Evolutionary conservation across 768 basidiomycete genomes (phyloP).

Genomic region (Asterophora lycoperdoides): DNA sequence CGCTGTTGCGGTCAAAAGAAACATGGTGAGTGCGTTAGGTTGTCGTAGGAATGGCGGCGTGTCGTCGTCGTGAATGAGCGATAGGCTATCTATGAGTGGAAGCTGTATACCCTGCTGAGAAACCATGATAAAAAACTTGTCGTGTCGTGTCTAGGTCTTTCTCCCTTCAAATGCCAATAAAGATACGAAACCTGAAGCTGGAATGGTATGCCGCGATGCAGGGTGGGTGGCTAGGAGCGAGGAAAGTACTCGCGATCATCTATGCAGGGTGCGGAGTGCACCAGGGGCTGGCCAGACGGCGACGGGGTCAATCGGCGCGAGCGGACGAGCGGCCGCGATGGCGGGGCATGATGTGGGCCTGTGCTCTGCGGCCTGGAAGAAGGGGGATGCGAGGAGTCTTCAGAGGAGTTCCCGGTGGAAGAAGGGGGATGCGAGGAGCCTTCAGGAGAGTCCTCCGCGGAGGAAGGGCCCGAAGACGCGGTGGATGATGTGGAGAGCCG

Average conservation of each 20-base stretch:
- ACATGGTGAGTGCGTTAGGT: neutral
- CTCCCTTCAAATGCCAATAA: constrained; percentile 17
- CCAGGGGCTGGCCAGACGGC: constrained; percentile 11
- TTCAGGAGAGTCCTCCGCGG: neutral
- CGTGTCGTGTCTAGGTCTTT: constrained; percentile 13
- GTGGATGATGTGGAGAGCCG: constrained; percentile 4
- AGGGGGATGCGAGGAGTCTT: neutral
- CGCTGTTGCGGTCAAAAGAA: neutral
- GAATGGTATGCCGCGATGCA: too few species aligned
- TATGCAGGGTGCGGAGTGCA: constrained; percentile 16
- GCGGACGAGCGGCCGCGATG: constrained; percentile 21
- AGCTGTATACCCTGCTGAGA: too few species aligned
- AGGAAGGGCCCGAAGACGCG: neutral
- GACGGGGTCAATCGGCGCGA: constrained; percentile 11
- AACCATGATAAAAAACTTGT: neutral
- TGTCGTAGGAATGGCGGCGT: neutral
- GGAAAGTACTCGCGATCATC: constrained; percentile 7
- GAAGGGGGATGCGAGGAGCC: neutral
- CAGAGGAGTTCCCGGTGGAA: neutral
- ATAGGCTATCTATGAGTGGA: neutral
- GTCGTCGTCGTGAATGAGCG: neutral
- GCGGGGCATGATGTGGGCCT: constrained; percentile 1
- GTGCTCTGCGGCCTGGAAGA: constrained; percentile 1
- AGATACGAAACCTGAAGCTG: constrained; percentile 1
- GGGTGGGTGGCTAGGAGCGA: neutral